A percentile compares a stretch with the other conserved stretches of the same genome.
Conservation (phyloP, 371 early-diverging fungal genomes). For the Mucor sp. region DNA sequence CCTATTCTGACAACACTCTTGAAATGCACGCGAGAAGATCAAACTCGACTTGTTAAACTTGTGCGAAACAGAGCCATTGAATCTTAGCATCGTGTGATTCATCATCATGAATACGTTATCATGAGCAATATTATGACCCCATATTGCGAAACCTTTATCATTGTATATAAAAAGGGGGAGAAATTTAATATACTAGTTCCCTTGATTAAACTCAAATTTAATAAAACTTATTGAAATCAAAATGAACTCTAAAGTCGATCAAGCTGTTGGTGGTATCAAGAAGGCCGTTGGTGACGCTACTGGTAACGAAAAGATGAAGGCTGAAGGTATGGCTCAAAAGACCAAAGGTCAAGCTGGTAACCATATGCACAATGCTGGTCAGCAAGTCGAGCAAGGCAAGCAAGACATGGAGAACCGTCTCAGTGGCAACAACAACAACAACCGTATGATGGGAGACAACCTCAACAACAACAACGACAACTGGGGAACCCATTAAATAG, state of each 20-base stretch:
- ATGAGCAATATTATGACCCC: not conserved
- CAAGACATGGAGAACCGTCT: not conserved
- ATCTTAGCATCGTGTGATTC: not conserved
- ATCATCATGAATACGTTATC: not conserved
- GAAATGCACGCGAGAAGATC: constrained; percentile 36
- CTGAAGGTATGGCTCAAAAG: constrained; percentile 6
- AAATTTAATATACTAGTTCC: not conserved
- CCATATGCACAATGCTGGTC: not conserved
- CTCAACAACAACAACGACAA: no score
- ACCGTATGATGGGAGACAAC: not conserved
- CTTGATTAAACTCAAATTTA: not conserved
- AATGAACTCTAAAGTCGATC: constrained; percentile 10
- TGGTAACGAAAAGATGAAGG: not conserved
- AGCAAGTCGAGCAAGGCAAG: not conserved
- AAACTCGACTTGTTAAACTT: constrained; percentile 20
- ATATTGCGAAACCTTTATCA: not conserved
- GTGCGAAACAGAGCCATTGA: not conserved
- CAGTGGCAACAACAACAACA: not conserved
- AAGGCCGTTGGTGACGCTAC: not conserved
- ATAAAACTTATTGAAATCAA: not conserved
- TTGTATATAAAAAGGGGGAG: not conserved
- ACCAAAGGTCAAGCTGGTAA: not conserved
- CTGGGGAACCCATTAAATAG: no score
- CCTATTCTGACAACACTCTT: constrained; percentile 35
- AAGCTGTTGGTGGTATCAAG: constrained; percentile 11